Conservation (phyloP, 306 rosid species). For the Rubus parviflorus region DNA sequence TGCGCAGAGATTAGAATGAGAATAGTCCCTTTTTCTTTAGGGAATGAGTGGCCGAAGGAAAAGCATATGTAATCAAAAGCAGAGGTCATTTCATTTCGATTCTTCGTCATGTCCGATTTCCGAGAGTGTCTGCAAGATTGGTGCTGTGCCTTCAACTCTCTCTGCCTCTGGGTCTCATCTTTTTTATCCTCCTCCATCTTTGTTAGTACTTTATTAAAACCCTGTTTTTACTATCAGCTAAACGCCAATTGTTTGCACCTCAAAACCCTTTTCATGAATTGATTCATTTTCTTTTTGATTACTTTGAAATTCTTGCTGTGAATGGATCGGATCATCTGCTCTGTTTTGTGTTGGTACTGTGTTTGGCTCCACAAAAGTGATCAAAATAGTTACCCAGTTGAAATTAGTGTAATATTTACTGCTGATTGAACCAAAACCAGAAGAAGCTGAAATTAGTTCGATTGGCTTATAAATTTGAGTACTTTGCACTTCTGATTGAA, state of each 20-base stretch:
- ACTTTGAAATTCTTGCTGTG: neutral
- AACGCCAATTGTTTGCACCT: neutral
- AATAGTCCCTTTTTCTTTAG: no score
- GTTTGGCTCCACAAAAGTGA: neutral
- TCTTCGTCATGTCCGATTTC: neutral
- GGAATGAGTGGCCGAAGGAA: no score
- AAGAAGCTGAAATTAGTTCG: neutral
- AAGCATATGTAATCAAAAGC: no score
- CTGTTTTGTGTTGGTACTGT: neutral
- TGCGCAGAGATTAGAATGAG: no score
- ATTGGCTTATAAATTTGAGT: neutral
- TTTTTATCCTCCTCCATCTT: neutral
- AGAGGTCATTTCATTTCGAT: neutral
- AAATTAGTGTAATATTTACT: neutral
- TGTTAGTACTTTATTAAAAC: neutral
- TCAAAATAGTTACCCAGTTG: neutral
- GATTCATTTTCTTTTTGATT: neutral
- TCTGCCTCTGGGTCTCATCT: neutral
- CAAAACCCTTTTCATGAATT: neutral
- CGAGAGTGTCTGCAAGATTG: neutral
- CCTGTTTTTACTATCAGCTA: neutral
- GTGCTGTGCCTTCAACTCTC: slow-evolving; percentile 1
- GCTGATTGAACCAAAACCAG: neutral
- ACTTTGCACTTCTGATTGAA: no score
- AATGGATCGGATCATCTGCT: neutral